Evolutionary conservation across 2,329 filamentous ascomycete species (phyloP).

Genomic region (Westerdykella sp.): DNA sequence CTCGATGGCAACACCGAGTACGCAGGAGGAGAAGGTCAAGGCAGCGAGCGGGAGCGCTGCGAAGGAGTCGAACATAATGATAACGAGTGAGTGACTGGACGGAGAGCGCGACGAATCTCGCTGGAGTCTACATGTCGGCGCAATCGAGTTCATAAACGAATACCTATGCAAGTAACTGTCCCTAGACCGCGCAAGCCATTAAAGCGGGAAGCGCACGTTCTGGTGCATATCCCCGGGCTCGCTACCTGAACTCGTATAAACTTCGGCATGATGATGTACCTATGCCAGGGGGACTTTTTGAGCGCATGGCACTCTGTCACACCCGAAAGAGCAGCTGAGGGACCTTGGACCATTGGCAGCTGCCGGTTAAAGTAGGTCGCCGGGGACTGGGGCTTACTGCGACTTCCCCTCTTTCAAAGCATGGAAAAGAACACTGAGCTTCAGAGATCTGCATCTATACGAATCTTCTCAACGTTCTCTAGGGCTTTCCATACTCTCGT

Average conservation of each 20-base stretch:
- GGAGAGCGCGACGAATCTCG: constrained; percentile 5
- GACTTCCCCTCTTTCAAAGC: no score
- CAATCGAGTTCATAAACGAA: no score
- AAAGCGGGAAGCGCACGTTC: constrained; percentile 7
- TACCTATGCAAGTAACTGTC: not conserved
- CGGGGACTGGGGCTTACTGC: not conserved
- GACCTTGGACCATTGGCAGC: not conserved
- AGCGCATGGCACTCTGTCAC: not conserved
- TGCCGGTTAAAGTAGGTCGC: constrained; percentile 11
- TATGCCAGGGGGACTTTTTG: not conserved
- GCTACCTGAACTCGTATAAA: not conserved
- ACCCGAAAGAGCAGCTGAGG: not conserved
- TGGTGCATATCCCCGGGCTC: constrained; percentile 1
- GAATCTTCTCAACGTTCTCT: no score
- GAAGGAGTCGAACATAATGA: constrained; percentile 6
- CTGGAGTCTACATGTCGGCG: not conserved
- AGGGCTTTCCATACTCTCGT: no score
- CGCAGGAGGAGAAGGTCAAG: constrained; percentile 17
- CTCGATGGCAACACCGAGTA: constrained; percentile 21
- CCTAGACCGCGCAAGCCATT: constrained; percentile 1
- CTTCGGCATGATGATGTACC: not conserved
- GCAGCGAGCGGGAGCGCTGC: constrained; percentile 19
- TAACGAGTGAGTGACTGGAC: constrained; percentile 2
- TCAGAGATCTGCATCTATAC: no score
- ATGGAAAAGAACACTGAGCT: no score